phyloP scores from a whole-genome alignment of 2,329 filamentous ascomycete genomes.

The Rachicladosporium sp. region DNA sequence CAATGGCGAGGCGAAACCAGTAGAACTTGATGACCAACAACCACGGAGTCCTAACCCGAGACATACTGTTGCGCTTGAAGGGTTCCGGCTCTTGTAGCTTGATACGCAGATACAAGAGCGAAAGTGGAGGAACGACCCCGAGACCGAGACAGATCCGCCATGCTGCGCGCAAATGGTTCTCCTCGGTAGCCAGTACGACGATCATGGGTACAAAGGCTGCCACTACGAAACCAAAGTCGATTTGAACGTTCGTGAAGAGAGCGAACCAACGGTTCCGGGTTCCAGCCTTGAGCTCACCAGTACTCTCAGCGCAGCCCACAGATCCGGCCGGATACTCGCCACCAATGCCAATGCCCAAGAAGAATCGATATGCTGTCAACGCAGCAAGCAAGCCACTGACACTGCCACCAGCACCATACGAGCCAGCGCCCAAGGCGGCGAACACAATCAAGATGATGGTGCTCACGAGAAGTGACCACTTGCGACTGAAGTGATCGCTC shows the following conservation, averaged over 20 bases:
- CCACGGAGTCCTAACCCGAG: constrained; percentile 37
- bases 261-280: constrained; percentile 74
- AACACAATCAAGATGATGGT: constrained; percentile 79
- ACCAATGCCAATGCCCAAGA: constrained; percentile 43
- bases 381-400: constrained; percentile 62
- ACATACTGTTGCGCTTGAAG: constrained; percentile 60
- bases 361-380: constrained; percentile 73
- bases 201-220: constrained; percentile 66
- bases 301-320: constrained; percentile 73
- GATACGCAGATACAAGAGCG: constrained; percentile 58
- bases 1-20: constrained; percentile 56
- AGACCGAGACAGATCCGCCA: constrained; percentile 76
- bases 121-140: constrained; percentile 63
- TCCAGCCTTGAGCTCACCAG: constrained; percentile 66
- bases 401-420: constrained; percentile 61
- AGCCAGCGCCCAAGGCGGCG: constrained; percentile 63
- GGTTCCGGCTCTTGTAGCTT: constrained; percentile 69
- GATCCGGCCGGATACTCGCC: constrained; percentile 69
- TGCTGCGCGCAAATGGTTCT: constrained; percentile 2
- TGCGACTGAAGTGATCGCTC: constrained; percentile 73
- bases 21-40: constrained; percentile 52
- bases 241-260: constrained; percentile 78
- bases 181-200: constrained; percentile 29
- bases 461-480: constrained; percentile 66
- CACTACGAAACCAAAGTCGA: constrained; percentile 73